Conservation (phyloP, 768 basidiomycete genomes). For the Antrodiella citrinella region DNA sequence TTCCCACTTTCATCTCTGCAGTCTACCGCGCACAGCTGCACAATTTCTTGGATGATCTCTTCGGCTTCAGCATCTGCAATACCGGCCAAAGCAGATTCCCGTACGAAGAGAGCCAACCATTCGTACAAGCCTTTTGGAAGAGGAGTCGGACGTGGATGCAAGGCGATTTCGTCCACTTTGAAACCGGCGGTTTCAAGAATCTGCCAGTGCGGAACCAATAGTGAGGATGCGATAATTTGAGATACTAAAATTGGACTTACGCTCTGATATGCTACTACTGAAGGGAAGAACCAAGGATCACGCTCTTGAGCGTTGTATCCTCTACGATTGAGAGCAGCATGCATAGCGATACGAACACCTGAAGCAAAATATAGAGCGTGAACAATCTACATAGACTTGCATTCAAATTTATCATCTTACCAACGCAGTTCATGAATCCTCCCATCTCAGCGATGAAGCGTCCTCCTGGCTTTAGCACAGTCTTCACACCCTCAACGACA, state of each 20-base stretch:
- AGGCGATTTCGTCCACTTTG: conserved; percentile 40
- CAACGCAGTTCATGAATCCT: conserved; percentile 57
- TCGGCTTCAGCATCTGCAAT: conserved; percentile 47
- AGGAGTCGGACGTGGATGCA: conserved; percentile 49
- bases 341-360: conserved; percentile 50
- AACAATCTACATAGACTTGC: no score
- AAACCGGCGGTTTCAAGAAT: conserved; percentile 51
- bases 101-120: conserved; percentile 64
- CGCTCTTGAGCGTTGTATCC: conserved; percentile 50
- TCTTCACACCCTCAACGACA: conserved; percentile 53
- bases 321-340: conserved; percentile 40
- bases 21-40: conserved; percentile 45
- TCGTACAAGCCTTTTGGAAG: conserved; percentile 43
- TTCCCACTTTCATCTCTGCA: conserved; percentile 49
- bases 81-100: conserved; percentile 48
- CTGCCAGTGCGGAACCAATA: conserved; percentile 26
- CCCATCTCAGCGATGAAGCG: conserved; percentile 74
- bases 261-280: conserved; percentile 52
- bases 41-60: conserved; percentile 55
- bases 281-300: conserved; percentile 87
- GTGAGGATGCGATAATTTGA: neutral
- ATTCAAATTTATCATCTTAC: no score
- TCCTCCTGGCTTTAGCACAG: conserved; percentile 63
- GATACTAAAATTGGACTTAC: conserved; percentile 26
- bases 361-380: no score